These are phyloP conservation scores for Citrus reticulata DNA, from an alignment of 345 rosid species.

Conservation along the genomic window DNA sequence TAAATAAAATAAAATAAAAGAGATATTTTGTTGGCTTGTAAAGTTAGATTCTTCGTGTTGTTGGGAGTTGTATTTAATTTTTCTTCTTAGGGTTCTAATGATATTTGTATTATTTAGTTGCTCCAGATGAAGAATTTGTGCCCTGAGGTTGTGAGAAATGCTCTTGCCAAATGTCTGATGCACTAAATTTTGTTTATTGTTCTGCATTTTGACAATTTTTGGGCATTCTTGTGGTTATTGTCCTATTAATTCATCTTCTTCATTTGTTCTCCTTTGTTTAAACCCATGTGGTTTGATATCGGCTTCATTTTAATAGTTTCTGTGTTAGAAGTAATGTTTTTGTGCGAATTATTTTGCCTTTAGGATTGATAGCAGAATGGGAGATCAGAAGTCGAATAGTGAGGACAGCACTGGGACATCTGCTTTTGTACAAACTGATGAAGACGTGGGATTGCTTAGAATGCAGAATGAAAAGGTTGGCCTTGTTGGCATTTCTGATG, in stretches of 20 bases:
- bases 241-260: not conserved
- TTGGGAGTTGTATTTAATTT: not conserved
- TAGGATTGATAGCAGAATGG: constrained; percentile 16
- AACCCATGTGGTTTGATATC: not conserved
- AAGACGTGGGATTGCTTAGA: constrained; percentile 3
- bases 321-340: not conserved
- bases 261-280: not conserved
- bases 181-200: not conserved
- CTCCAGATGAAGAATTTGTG: not conserved
- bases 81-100: not conserved
- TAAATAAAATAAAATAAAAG: not conserved
- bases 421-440: not conserved
- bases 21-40: not conserved
- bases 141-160: not conserved
- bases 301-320: not conserved
- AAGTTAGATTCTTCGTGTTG: not conserved
- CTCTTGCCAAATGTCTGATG: not conserved
- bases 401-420: constrained; percentile 7
- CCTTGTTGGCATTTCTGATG: not conserved
- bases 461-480: not conserved
- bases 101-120: not conserved
- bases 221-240: not conserved
- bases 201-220: not conserved
- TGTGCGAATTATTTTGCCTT: not conserved
- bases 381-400: constrained; percentile 17